Evolutionary conservation across 1,284 basidiomycete genomes (phyloP).

Genomic region (Fereydounia khargensis): DNA sequence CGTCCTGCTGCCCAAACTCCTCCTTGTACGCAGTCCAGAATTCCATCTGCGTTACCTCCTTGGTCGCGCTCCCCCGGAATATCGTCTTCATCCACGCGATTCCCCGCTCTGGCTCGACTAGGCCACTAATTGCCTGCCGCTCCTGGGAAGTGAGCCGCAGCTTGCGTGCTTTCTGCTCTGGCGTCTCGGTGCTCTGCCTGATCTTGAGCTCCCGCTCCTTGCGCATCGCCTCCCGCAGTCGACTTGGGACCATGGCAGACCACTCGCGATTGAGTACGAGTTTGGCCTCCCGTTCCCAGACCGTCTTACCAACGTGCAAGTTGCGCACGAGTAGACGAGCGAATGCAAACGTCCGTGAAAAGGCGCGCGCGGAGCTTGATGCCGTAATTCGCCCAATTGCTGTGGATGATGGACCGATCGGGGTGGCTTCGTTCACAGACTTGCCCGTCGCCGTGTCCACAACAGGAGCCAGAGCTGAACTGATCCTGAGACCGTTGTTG

Average conservation of each 20-base stretch:
- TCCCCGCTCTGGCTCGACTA: slow-evolving; percentile 45
- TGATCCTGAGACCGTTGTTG: slow-evolving; percentile 43
- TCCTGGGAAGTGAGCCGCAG: slow-evolving; percentile 32
- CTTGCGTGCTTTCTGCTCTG: slow-evolving; percentile 25
- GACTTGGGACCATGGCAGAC: slow-evolving; percentile 12
- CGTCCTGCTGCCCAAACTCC: slow-evolving; percentile 58
- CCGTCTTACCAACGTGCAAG: slow-evolving; percentile 32
- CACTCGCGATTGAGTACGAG: slow-evolving; percentile 22
- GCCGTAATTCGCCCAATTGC: too few relatives aligned
- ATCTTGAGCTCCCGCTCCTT: slow-evolving; percentile 24
- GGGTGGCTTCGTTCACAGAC: background rate
- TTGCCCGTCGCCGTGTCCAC: background rate
- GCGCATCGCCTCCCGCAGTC: slow-evolving; percentile 6
- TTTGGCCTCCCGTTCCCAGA: slow-evolving; percentile 38
- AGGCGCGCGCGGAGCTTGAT: background rate
- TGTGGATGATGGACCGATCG: background rate
- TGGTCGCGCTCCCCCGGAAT: slow-evolving; percentile 69
- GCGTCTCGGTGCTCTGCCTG: slow-evolving; percentile 17
- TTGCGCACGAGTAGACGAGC: slow-evolving; percentile 37
- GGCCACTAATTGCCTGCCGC: slow-evolving; percentile 13
- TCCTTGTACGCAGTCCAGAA: slow-evolving; percentile 86
- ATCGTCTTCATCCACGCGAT: slow-evolving; percentile 67
- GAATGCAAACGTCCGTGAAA: slow-evolving; percentile 4
- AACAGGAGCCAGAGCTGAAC: slow-evolving; percentile 1
- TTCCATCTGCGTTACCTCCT: slow-evolving; percentile 81